Conservation (phyloP, 768 basidiomycete genomes). For the Kwoniella dejecticola region DNA sequence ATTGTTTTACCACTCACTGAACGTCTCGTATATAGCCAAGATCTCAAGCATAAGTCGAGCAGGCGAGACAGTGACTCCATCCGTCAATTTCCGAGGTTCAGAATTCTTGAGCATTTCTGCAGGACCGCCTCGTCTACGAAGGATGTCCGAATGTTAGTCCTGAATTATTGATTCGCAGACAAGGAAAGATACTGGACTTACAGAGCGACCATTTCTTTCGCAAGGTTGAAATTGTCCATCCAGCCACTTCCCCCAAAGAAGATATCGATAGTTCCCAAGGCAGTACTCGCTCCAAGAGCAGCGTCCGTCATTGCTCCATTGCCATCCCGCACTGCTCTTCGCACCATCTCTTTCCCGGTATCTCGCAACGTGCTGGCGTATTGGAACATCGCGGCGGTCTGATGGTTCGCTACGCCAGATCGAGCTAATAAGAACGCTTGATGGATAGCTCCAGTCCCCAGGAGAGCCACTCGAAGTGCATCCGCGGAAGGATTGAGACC, state of each 20-base stretch:
- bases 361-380: conserved; percentile 56
- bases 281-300: conserved; percentile 46
- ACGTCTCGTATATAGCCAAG: conserved; percentile 59
- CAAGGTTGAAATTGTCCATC: conserved; percentile 57
- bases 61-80: conserved; percentile 53
- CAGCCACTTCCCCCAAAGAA: conserved; percentile 58
- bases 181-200: conserved; percentile 38
- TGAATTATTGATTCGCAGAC: background rate
- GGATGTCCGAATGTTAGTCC: background rate
- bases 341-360: conserved; percentile 55
- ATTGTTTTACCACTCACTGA: conserved; percentile 45
- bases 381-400: conserved; percentile 54
- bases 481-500: conserved; percentile 57
- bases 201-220: conserved; percentile 57
- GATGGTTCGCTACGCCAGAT: conserved; percentile 37
- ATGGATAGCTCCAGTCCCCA: conserved; percentile 59
- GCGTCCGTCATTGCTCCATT: conserved; percentile 40
- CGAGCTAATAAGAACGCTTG: conserved; percentile 59
- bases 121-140: conserved; percentile 59
- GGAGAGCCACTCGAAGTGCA: conserved; percentile 57
- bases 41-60: conserved; percentile 58
- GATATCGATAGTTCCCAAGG: conserved; percentile 56
- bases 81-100: conserved; percentile 36
- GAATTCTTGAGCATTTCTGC: conserved; percentile 54
- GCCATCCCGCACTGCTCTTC: conserved; percentile 53